A percentile compares a stretch with the other conserved stretches of the same genome.
Conservation (phyloP, 2,329 filamentous ascomycete species). For the Magnaporthiopsis rhizophila region DNA sequence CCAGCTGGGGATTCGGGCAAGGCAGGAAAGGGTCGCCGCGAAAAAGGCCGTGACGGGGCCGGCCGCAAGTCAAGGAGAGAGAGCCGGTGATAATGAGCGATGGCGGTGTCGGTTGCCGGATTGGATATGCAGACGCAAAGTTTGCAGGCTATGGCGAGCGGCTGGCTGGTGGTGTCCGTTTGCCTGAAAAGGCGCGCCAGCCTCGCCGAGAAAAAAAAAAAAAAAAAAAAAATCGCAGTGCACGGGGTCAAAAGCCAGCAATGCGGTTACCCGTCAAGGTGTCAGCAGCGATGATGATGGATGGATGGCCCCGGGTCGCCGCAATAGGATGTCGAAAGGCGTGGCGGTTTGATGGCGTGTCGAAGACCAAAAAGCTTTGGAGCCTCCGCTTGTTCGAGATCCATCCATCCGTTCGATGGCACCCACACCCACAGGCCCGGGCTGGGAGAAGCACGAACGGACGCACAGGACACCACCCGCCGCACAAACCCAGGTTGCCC, state of each 20-base stretch:
- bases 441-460: neutral
- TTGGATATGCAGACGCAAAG: neutral
- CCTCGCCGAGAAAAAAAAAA: neutral
- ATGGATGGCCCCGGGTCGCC: neutral
- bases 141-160: neutral
- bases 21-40: neutral
- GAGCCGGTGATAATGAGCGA: neutral
- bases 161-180: neutral
- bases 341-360: constrained; percentile 2
- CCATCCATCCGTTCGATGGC: neutral
- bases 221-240: neutral
- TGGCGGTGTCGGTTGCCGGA: neutral
- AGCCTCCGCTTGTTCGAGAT: constrained; percentile 3
- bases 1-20: neutral
- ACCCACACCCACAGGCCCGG: neutral
- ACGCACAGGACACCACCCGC: neutral
- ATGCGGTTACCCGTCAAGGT: neutral
- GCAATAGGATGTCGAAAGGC: neutral
- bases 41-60: neutral
- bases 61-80: neutral
- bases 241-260: neutral
- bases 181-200: neutral
- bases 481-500: constrained; percentile 1
- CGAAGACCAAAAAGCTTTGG: constrained; percentile 3
- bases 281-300: neutral